These are phyloP conservation scores for Glarea lozoyensis DNA, from an alignment of 495 filamentous ascomycete species.

Conservation along the genomic window DNA sequence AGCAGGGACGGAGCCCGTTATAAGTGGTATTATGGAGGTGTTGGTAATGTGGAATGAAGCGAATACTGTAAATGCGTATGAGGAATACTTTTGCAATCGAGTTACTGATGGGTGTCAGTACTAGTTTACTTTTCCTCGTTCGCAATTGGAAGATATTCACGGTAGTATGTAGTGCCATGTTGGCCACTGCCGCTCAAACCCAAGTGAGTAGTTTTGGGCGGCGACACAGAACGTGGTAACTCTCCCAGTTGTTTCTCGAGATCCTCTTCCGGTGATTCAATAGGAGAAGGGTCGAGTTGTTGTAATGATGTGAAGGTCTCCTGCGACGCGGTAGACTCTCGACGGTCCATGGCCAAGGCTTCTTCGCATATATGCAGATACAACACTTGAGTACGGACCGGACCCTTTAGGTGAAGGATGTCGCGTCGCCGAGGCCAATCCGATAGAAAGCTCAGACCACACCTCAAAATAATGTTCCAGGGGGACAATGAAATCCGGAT, in stretches of 20 bases:
- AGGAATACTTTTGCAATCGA: conserved; percentile 76
- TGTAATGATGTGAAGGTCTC: conserved; percentile 56
- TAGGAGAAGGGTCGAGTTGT: conserved; percentile 73
- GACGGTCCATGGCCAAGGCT: conserved; percentile 6
- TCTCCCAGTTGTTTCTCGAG: conserved; percentile 49
- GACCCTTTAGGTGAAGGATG: too few species aligned
- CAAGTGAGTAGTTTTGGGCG: conserved; percentile 21
- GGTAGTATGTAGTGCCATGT: conserved; percentile 52
- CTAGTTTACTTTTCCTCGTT: background rate
- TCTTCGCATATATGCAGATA: background rate
- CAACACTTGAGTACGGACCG: too few species aligned
- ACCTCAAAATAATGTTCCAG: too few species aligned
- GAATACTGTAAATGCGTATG: conserved; percentile 78
- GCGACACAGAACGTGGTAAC: conserved; percentile 18
- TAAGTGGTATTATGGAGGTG: conserved; percentile 64
- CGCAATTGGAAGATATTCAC: too few species aligned
- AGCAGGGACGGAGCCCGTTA: conserved; percentile 40
- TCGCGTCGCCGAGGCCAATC: background rate
- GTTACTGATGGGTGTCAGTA: conserved; percentile 44
- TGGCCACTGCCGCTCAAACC: conserved; percentile 51
- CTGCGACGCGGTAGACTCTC: conserved; percentile 29
- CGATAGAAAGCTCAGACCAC: conserved; percentile 4
- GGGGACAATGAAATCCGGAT: too few species aligned
- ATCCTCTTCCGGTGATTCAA: conserved; percentile 50
- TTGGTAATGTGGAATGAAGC: conserved; percentile 69